Conservation (phyloP, 2,329 filamentous ascomycete species). For the Cephalotrichum gorgonifer region DNA sequence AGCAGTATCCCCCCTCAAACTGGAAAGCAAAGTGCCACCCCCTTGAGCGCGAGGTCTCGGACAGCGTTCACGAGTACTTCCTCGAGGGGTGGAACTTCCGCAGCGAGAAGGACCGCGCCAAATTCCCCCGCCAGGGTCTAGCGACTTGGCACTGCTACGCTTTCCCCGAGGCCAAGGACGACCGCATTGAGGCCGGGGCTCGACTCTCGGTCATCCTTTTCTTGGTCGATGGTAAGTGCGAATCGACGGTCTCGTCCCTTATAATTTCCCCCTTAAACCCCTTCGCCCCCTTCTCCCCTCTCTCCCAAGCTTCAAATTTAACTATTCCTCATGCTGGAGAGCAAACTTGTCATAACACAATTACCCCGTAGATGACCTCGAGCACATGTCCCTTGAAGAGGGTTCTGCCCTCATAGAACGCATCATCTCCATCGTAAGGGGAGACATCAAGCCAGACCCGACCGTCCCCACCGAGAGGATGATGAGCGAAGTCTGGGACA, state of each 20-base stretch:
- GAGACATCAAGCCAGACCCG: slow-evolving; percentile 19
- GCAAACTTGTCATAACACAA: background rate
- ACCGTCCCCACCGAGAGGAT: slow-evolving; percentile 24
- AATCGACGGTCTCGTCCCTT: too few species aligned
- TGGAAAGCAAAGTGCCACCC: slow-evolving; percentile 15
- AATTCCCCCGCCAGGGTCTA: slow-evolving; percentile 22
- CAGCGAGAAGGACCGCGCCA: slow-evolving; percentile 16
- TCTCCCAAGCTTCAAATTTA: too few species aligned
- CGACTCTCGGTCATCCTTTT: slow-evolving; percentile 27
- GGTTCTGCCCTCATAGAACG: slow-evolving; percentile 24
- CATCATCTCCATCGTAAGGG: slow-evolving; percentile 23
- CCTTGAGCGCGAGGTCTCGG: slow-evolving; percentile 12
- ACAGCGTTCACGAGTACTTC: slow-evolving; percentile 26
- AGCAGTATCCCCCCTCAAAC: background rate
- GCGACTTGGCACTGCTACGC: slow-evolving; percentile 24
- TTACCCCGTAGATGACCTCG: slow-evolving; percentile 26
- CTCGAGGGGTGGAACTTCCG: slow-evolving; percentile 25
- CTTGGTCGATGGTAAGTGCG: slow-evolving; percentile 28
- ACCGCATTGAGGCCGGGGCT: slow-evolving; percentile 26
- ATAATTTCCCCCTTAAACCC: too few species aligned
- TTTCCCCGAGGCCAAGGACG: slow-evolving; percentile 21
- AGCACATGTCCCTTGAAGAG: slow-evolving; percentile 27
- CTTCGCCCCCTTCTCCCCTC: too few species aligned
- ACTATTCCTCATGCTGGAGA: background rate
- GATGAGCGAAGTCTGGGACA: slow-evolving; percentile 26